phyloP scores from a whole-genome alignment of 2,329 filamentous ascomycete species.

The Trichophyton rubrum region DNA sequence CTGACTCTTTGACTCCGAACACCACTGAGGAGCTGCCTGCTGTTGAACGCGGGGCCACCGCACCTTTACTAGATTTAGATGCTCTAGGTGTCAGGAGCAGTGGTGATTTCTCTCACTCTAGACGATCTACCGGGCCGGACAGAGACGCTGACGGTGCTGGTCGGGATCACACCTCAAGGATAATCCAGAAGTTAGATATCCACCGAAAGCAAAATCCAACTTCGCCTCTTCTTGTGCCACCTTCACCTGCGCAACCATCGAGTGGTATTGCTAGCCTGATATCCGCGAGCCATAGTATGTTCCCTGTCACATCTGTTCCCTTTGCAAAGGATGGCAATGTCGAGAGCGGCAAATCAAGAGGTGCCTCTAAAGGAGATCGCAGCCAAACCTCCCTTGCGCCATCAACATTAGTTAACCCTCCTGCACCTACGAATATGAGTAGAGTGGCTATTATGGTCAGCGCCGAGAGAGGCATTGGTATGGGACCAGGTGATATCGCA shows the following conservation, averaged over 20 bases:
- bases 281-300: slow-evolving; percentile 58
- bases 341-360: slow-evolving; percentile 26
- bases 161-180: slow-evolving; percentile 69
- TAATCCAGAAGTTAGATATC: slow-evolving; percentile 86
- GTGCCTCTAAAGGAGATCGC: slow-evolving; percentile 28
- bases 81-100: slow-evolving; percentile 50
- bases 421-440: slow-evolving; percentile 73
- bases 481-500: slow-evolving; percentile 48
- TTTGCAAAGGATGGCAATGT: slow-evolving; percentile 11
- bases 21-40: slow-evolving; percentile 43
- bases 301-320: slow-evolving; percentile 1
- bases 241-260: slow-evolving; percentile 34
- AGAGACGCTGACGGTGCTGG: slow-evolving; percentile 56
- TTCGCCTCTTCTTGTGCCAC: slow-evolving; percentile 31
- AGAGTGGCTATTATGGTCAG: slow-evolving; percentile 71
- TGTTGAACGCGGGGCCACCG: slow-evolving; percentile 50
- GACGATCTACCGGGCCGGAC: slow-evolving; percentile 41
- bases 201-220: slow-evolving; percentile 64
- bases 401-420: slow-evolving; percentile 67
- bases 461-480: slow-evolving; percentile 57
- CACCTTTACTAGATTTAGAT: slow-evolving; percentile 54
- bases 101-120: slow-evolving; percentile 50
- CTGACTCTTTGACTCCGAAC: slow-evolving; percentile 51
- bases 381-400: slow-evolving; percentile 60
- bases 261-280: slow-evolving; percentile 74